Base-by-base conservation (phyloP, 2,329 filamentous ascomycete species). In the Thelonectria olida region DNA sequence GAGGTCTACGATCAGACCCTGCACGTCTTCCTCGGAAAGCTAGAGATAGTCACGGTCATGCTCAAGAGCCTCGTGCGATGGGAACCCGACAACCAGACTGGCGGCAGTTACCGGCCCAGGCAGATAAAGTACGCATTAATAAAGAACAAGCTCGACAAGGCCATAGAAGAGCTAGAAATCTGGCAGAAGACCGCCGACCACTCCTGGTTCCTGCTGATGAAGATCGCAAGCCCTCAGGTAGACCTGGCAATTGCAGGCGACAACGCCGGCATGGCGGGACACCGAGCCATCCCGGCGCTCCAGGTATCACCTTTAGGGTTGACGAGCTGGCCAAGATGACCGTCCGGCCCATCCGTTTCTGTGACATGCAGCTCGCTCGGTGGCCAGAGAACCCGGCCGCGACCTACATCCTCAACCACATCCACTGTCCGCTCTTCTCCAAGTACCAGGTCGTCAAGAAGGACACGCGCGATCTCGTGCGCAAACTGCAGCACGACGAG, bases 161-260 rank as follows among this genome's bases (percentile, higher is more conserved):
- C 53, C 19, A 54, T 59, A 17, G 20, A 25, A 15, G 50, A 59
- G 22, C 36, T 59, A 2, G 42, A 54, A n/a, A 50, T 54, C 6
- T 59, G 57, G 57, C 57, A 59, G 36, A 31, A 34, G 5, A 50
- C 42, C 36, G 54, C 53, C 44, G 57, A 59, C 39, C 50, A 50
- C n/a, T 50, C 57, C 7, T 59, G 57, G 57, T 59, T 38, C 36
- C 42, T 59, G 19, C 38, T 59, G n/a, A 59, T 59, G 50, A 36
- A 50, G n/a, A 47, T 59, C 20, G 44, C 50, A 19, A 34, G 49
- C 15, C 57, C n/a, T 20, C 10, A n/a, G 5, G 23, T 59, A 15
- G 57, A 59, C 47, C 36, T 10, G 20, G 15, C 36, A 42, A 23
- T 50, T 54, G 6, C 12, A 34, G 31, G 15, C 38, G n/a, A n/a